Conservation (phyloP, 2,329 filamentous ascomycete species). For the Colletotrichum sp. region DNA sequence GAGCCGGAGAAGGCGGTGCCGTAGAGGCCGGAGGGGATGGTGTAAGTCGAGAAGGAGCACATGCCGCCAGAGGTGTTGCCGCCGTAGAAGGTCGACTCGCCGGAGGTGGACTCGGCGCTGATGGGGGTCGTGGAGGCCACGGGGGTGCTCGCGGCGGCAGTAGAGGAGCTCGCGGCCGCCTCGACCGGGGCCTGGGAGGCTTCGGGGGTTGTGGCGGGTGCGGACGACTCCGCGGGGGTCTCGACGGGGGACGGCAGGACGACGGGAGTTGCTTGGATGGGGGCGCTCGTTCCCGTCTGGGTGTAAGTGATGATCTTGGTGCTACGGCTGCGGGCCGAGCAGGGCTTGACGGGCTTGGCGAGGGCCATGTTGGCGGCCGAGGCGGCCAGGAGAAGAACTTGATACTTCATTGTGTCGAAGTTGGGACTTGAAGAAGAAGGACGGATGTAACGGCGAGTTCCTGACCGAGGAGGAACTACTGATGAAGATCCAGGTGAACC, state of each 20-base stretch:
- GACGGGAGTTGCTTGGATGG: constrained; percentile 1
- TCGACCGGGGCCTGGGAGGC: neutral
- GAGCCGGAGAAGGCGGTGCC: constrained; percentile 66
- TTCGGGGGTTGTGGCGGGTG: neutral
- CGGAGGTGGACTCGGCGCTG: constrained; percentile 22
- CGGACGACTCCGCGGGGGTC: neutral
- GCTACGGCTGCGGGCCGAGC: neutral
- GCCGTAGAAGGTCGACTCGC: constrained; percentile 57
- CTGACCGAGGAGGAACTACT: neutral
- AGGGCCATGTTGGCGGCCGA: constrained; percentile 18
- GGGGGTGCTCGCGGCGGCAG: neutral
- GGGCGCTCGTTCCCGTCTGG: neutral
- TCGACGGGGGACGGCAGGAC: neutral
- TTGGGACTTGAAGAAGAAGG: neutral
- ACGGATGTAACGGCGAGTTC: neutral
- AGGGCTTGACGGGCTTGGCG: constrained; percentile 14
- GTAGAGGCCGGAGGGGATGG: constrained; percentile 60
- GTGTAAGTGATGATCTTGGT: constrained; percentile 6
- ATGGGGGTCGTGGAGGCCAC: neutral
- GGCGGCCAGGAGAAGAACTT: constrained; percentile 20
- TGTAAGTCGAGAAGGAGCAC: constrained; percentile 69
- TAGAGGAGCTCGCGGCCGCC: neutral
- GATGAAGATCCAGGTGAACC: neutral
- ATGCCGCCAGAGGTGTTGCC: constrained; percentile 63
- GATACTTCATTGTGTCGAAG: constrained; percentile 22